These are phyloP conservation scores for Porodaedalea pini DNA, from an alignment of 1,284 basidiomycete species.

Conservation along the genomic window DNA sequence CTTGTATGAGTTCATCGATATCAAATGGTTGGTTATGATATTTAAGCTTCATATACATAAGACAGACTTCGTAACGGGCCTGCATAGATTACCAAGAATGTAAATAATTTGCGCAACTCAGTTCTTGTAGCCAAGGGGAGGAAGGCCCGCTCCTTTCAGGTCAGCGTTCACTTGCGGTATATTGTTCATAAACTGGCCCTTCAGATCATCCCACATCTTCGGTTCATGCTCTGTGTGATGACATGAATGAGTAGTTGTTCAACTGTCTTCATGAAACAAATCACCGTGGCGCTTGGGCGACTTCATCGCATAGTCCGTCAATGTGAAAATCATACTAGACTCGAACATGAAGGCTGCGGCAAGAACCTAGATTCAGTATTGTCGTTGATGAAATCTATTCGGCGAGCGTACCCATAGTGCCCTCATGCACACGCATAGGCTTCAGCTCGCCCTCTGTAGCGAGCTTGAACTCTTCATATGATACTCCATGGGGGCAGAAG, in stretches of 20 bases:
- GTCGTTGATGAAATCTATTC: neutral
- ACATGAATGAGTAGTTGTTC: neutral
- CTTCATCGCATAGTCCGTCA: conserved; percentile 62
- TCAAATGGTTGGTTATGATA: no score
- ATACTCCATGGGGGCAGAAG: conserved; percentile 60
- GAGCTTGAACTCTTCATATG: conserved; percentile 53
- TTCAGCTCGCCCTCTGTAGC: conserved; percentile 48
- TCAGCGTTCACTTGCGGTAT: conserved; percentile 53
- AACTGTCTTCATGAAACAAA: neutral
- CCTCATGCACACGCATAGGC: conserved; percentile 50
- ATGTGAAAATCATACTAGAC: conserved; percentile 55
- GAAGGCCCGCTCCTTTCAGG: conserved; percentile 44
- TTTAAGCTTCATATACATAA: no score
- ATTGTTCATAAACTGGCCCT: conserved; percentile 55
- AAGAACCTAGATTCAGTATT: neutral
- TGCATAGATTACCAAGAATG: neutral
- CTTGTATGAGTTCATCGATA: no score
- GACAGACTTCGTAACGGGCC: no score
- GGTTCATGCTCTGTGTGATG: conserved; percentile 45
- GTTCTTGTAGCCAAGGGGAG: conserved; percentile 21
- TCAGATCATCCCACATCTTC: conserved; percentile 60
- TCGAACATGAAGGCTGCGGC: conserved; percentile 61
- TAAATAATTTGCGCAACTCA: neutral
- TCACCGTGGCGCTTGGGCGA: conserved; percentile 53
- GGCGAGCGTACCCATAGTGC: conserved; percentile 44